Conservation (phyloP, 169 alveolate species). For the Plasmodium knowlesi region DNA sequence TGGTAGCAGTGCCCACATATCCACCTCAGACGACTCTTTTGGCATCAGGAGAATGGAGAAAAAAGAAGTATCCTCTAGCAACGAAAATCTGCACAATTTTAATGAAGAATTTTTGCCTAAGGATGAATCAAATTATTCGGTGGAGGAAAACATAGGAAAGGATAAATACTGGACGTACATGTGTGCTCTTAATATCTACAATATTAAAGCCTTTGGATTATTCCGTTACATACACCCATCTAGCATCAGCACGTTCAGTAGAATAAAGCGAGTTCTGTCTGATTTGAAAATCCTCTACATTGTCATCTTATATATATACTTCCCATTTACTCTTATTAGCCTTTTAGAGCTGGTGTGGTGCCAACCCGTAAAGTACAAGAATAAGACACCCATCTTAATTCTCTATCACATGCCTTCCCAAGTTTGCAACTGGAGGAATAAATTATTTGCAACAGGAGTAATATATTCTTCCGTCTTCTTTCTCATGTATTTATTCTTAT, state of each 20-base stretch:
- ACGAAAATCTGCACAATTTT: slow-evolving; percentile 14
- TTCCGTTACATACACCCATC: slow-evolving; percentile 72
- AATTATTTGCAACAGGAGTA: slow-evolving; percentile 66
- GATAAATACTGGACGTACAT: slow-evolving; percentile 71
- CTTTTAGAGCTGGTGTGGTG: slow-evolving; percentile 84
- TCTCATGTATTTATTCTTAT: slow-evolving; percentile 23
- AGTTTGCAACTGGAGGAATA: slow-evolving; percentile 74
- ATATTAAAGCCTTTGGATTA: slow-evolving; percentile 49
- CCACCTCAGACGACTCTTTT: neutral
- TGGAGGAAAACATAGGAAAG: slow-evolving; percentile 50
- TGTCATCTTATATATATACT: slow-evolving; percentile 73
- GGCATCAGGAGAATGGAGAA: neutral
- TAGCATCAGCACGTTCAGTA: slow-evolving; percentile 9
- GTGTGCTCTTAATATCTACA: slow-evolving; percentile 57
- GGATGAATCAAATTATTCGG: neutral
- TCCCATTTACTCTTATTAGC: slow-evolving; percentile 80
- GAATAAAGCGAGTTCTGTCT: slow-evolving; percentile 22
- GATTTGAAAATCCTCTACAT: slow-evolving; percentile 56
- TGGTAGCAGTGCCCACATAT: neutral
- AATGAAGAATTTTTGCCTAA: neutral
- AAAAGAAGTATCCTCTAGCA: neutral
- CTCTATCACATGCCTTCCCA: slow-evolving; percentile 81
- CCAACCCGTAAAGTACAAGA: slow-evolving; percentile 79
- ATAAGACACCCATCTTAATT: slow-evolving; percentile 63
- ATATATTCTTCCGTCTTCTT: slow-evolving; percentile 30